Evolutionary conservation across 139 green algal species (phyloP).

Genomic region (Chlamydomonas applanata): DNA sequence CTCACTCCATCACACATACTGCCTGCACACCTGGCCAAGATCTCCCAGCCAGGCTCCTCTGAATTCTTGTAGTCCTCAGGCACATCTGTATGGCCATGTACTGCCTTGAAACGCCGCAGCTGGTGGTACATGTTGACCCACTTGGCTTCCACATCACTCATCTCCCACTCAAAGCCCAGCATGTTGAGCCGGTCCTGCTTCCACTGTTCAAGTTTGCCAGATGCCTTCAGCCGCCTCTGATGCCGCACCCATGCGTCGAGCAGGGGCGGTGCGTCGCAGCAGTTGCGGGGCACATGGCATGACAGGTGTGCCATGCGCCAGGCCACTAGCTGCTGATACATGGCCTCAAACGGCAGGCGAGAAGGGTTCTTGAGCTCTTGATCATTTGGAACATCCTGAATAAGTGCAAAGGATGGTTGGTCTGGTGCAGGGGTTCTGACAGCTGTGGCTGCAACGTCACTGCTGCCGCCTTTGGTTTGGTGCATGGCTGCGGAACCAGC

Average conservation of each 20-base stretch:
- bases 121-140: conserved; percentile 37
- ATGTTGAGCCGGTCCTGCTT: conserved; percentile 31
- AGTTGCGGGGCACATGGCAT: conserved; percentile 33
- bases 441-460: too few species aligned
- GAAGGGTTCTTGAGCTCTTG: conserved; percentile 14
- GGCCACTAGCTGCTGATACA: conserved; percentile 21
- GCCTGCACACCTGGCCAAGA: neutral
- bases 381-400: too few species aligned
- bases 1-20: neutral
- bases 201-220: conserved; percentile 31
- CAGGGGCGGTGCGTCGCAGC: conserved; percentile 34
- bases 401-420: too few species aligned
- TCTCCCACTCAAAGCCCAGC: conserved; percentile 29
- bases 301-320: conserved; percentile 15
- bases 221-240: conserved; percentile 16
- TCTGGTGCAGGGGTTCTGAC: too few species aligned
- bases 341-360: conserved; percentile 14
- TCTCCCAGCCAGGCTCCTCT: conserved; percentile 4
- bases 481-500: too few species aligned
- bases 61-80: neutral
- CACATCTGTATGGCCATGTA: conserved; percentile 22
- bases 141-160: conserved; percentile 24
- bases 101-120: conserved; percentile 24
- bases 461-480: too few species aligned
- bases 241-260: conserved; percentile 36